Evolutionary conservation across 306 rosid genomes (phyloP), one percentile per base, ranked within the genome.

Genomic region (Rosa persica): DNA sequence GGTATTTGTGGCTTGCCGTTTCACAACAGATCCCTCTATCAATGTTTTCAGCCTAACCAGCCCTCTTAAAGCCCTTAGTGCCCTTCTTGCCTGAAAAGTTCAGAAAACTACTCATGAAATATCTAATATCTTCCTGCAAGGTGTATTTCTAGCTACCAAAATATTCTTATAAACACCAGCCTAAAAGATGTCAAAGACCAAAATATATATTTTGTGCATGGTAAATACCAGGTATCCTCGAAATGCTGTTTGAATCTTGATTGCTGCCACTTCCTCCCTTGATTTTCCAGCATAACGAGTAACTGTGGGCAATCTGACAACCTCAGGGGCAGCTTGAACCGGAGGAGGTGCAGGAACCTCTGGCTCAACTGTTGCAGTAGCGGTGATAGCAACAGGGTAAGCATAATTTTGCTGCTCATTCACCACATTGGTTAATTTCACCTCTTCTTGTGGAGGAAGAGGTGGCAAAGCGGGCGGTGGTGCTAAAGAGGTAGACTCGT

Each of bases 161-260:
- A 23, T 36, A 22, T 19, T 38, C 61, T 52, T 40, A 48, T 7
- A 30, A 51, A 38, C 64, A 30, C 6, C 36, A 47, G 43, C 57
- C 6, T 44, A 12, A 70, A 44, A 72, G 57, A 70, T 70, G 47
- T 40, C 68, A 72, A 49, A 61, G 34, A 12, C 43, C 44, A 73
- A 73, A 57, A 65, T 12, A 72, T 57, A 40, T 64, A 67, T 46
- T 34, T 38, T 43, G 0, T 54, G 52, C 51, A n/a, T 51, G 74
- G 12, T 48, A 83, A 81, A 55, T 93, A 96, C 99, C 94, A 93
- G 78, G 82, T 93, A 86, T 84, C 99, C 99, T 25, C 99, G 91
- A 78, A 93, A 96, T 72, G 89, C 96, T 8, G 99, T 93, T 81
- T 96, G 99, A 88, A 96, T 91, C 87, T 76, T 91, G 81, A 90